phyloP scores from a whole-genome alignment of 257 asterid genomes.

The Solanum bukasovii region DNA sequence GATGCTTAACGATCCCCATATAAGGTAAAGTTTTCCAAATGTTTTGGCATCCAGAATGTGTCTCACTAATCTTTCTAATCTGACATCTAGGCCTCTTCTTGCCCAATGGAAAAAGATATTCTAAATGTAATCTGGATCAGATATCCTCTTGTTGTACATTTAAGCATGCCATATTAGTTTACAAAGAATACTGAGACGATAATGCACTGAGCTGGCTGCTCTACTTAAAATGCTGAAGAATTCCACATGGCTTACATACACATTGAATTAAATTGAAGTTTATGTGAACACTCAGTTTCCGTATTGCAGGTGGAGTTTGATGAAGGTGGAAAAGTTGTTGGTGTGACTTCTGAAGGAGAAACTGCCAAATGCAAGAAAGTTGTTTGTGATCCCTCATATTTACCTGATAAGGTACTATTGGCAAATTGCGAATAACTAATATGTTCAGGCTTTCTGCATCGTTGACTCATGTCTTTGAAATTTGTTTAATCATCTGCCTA shows the following conservation, averaged over 20 bases:
- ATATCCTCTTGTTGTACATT: neutral
- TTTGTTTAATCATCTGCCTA: neutral
- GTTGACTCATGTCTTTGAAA: neutral
- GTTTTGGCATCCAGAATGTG: neutral
- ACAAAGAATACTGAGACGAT: neutral
- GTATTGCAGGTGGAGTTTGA: constrained; percentile 69
- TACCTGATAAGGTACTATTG: constrained; percentile 63
- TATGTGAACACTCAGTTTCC: neutral
- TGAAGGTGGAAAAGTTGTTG: constrained; percentile 61
- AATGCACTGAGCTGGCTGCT: neutral
- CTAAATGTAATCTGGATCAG: neutral
- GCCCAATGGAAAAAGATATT: neutral
- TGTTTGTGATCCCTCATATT: constrained; percentile 89
- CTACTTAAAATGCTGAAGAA: neutral
- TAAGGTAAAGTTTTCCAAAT: neutral
- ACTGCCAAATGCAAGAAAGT: constrained; percentile 97
- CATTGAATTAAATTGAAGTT: neutral
- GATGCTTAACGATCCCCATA: neutral
- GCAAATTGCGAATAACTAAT: neutral
- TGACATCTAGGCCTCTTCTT: neutral
- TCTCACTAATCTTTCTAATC: neutral
- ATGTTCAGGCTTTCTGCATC: neutral
- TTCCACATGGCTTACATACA: neutral
- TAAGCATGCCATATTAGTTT: neutral
- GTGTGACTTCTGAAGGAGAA: constrained; percentile 98